These are phyloP conservation scores for Colletotrichum higginsianum DNA, from an alignment of 2,329 filamentous ascomycete genomes.

Conservation along the genomic window DNA sequence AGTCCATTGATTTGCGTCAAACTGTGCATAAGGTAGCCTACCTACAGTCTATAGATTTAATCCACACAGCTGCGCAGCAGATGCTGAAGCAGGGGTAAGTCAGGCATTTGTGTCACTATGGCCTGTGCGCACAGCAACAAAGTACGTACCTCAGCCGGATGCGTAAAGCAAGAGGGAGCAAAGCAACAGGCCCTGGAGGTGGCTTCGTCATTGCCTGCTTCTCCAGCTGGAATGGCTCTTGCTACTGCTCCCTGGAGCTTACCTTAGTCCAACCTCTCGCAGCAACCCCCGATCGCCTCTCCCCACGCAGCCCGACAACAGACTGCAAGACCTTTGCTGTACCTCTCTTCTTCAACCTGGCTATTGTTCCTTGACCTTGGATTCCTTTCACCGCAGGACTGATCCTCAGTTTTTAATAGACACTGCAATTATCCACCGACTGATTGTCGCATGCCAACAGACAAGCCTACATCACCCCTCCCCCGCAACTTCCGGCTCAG, in stretches of 20 bases:
- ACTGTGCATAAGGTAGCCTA: slow-evolving; percentile 25
- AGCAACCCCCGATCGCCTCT: slow-evolving; percentile 28
- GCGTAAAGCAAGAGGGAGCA: slow-evolving; percentile 21
- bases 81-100: slow-evolving; percentile 42
- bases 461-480: slow-evolving; percentile 32
- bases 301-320: slow-evolving; percentile 27
- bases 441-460: slow-evolving; percentile 21
- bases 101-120: slow-evolving; percentile 28
- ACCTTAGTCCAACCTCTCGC: slow-evolving; percentile 40
- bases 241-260: slow-evolving; percentile 38
- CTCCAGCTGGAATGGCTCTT: slow-evolving; percentile 36
- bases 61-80: slow-evolving; percentile 7
- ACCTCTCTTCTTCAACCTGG: slow-evolving; percentile 16
- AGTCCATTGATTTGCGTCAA: slow-evolving; percentile 16
- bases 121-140: slow-evolving; percentile 21
- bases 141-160: slow-evolving; percentile 23
- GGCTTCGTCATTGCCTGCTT: slow-evolving; percentile 41
- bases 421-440: background rate
- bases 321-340: slow-evolving; percentile 28
- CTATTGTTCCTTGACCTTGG: slow-evolving; percentile 1
- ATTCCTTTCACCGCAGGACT: slow-evolving; percentile 3
- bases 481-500: slow-evolving; percentile 40
- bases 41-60: background rate
- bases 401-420: background rate
- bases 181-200: slow-evolving; percentile 25